phyloP scores from a whole-genome alignment of 2,329 filamentous ascomycete genomes.

The Nothophoma quercina region DNA sequence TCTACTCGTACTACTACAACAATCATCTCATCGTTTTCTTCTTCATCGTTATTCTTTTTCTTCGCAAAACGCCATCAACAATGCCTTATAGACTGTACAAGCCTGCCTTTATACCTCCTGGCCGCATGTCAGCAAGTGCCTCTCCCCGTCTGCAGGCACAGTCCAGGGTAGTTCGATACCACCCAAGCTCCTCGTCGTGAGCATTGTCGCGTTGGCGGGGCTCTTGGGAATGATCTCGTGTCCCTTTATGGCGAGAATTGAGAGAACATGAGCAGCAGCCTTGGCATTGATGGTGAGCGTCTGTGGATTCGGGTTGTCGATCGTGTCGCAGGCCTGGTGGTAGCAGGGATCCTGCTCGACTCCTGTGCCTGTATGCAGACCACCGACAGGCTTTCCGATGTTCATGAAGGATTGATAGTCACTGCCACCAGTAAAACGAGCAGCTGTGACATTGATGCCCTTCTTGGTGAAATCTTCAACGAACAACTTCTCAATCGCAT shows the following conservation, averaged over 20 bases:
- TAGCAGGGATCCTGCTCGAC: conserved; percentile 51
- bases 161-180: conserved; percentile 43
- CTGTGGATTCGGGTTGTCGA: conserved; percentile 48
- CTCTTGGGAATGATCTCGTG: conserved; percentile 46
- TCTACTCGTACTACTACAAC: conserved; percentile 2
- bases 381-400: conserved; percentile 51
- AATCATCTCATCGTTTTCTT: background rate
- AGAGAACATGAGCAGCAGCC: conserved; percentile 47
- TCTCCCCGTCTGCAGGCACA: conserved; percentile 34
- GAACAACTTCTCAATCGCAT: conserved; percentile 47
- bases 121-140: conserved; percentile 42
- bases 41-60: background rate
- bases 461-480: conserved; percentile 46
- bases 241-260: conserved; percentile 41
- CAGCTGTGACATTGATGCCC: conserved; percentile 47
- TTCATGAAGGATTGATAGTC: conserved; percentile 53
- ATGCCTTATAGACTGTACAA: background rate
- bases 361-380: conserved; percentile 52
- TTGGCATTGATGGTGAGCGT: conserved; percentile 50
- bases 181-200: conserved; percentile 36
- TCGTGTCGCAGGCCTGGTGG: conserved; percentile 50
- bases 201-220: conserved; percentile 41
- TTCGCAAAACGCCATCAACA: background rate
- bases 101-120: conserved; percentile 32
- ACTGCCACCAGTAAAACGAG: conserved; percentile 50